Conservation (phyloP, 2,329 filamentous ascomycete species). For the Bretziella fagacearum region DNA sequence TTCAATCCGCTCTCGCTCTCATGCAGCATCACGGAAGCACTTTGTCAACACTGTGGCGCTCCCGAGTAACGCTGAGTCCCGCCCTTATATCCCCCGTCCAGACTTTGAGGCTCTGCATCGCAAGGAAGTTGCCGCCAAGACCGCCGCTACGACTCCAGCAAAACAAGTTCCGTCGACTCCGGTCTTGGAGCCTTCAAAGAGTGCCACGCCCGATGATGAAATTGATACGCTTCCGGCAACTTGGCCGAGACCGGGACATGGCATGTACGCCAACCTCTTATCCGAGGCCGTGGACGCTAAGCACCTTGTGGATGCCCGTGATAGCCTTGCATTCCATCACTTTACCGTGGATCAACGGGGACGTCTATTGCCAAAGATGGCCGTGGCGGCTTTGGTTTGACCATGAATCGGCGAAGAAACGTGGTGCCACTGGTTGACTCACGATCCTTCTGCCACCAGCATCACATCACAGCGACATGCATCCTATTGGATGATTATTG, state of each 20-base stretch:
- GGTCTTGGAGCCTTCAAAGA: slow-evolving; percentile 8
- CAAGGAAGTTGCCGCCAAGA: neutral
- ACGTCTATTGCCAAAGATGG: slow-evolving; percentile 13
- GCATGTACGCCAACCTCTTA: slow-evolving; percentile 24
- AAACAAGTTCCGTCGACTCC: slow-evolving; percentile 9
- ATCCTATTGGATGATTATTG: too few relatives aligned
- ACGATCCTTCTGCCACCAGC: too few relatives aligned
- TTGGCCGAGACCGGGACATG: slow-evolving; percentile 26
- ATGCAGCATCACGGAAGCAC: slow-evolving; percentile 7
- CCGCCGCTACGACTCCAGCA: too few relatives aligned
- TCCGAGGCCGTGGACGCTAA: slow-evolving; percentile 24
- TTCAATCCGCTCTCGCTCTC: slow-evolving; percentile 4
- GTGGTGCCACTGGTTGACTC: neutral
- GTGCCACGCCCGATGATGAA: slow-evolving; percentile 18
- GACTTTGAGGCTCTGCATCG: slow-evolving; percentile 4
- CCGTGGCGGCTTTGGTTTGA: slow-evolving; percentile 13
- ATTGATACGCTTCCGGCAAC: slow-evolving; percentile 23
- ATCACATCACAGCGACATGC: too few relatives aligned
- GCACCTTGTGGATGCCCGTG: slow-evolving; percentile 25
- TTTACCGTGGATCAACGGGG: slow-evolving; percentile 24
- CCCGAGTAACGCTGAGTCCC: slow-evolving; percentile 2
- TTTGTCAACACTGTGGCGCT: slow-evolving; percentile 12
- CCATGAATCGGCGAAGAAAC: neutral
- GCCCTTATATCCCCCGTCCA: slow-evolving; percentile 10
- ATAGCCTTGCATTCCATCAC: slow-evolving; percentile 29